Evolutionary conservation across 1,284 basidiomycete species (phyloP).

Genomic region (Inonotus hispidus): DNA sequence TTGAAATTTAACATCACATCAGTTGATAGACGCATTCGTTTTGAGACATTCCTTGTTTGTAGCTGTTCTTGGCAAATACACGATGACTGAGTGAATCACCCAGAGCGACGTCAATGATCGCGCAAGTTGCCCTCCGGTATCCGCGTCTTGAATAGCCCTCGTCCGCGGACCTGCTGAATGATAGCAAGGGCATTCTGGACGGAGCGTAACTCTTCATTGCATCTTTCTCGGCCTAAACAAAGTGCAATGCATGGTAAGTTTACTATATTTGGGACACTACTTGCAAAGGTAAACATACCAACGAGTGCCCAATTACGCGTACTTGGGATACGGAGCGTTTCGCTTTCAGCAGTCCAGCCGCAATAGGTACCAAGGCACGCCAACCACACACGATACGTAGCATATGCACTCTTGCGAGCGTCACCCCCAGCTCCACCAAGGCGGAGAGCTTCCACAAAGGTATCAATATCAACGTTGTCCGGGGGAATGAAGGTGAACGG

Average conservation of each 20-base stretch:
- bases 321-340: constrained; percentile 84
- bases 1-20: not conserved
- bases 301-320: constrained; percentile 91
- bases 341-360: constrained; percentile 86
- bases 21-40: not conserved
- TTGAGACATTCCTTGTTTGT: not conserved
- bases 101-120: constrained; percentile 3
- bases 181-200: constrained; percentile 35
- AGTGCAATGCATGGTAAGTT: not conserved
- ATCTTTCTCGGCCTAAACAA: constrained; percentile 13
- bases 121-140: constrained; percentile 64
- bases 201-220: constrained; percentile 22
- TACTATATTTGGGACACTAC: not conserved
- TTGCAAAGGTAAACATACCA: constrained; percentile 44
- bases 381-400: constrained; percentile 79
- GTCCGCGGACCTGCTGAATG: constrained; percentile 41
- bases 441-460: constrained; percentile 47
- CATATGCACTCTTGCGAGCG: constrained; percentile 59
- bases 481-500: constrained; percentile 34
- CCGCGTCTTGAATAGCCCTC: constrained; percentile 64
- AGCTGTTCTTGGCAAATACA: not conserved
- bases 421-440: constrained; percentile 55
- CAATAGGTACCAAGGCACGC: constrained; percentile 61
- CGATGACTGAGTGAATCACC: not conserved
- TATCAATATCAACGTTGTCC: constrained; percentile 23